These are phyloP conservation scores for Boletus subcaerulescens DNA, from an alignment of 768 basidiomycete species.

Conservation along the genomic window DNA sequence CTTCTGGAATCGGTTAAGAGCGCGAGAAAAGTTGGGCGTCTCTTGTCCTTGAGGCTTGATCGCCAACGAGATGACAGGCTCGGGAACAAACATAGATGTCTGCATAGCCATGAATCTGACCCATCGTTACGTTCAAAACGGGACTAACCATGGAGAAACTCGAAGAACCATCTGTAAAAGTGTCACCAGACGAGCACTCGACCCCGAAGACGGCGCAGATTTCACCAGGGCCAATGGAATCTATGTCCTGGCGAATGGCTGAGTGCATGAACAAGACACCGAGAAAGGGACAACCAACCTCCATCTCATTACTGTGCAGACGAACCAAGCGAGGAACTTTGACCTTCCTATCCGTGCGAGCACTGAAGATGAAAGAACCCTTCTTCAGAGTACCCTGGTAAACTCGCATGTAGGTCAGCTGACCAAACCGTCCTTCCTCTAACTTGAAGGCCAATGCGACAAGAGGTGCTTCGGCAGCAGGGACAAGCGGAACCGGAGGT, in stretches of 20 bases:
- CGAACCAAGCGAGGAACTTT: slow-evolving; percentile 94
- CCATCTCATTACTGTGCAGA: slow-evolving; percentile 99
- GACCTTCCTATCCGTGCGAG: slow-evolving; percentile 92
- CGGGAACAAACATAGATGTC: slow-evolving; percentile 99
- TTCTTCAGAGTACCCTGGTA: slow-evolving; percentile 94
- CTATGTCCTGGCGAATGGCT: slow-evolving; percentile 66
- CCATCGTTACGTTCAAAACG: background rate
- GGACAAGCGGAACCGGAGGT: slow-evolving; percentile 70
- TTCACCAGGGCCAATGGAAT: slow-evolving; percentile 92
- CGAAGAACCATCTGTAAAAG: slow-evolving; percentile 91
- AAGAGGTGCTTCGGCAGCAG: slow-evolving; percentile 82
- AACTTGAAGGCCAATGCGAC: slow-evolving; percentile 97
- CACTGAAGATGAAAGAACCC: slow-evolving; percentile 83
- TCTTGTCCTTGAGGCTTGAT: slow-evolving; percentile 91
- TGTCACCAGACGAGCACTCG: slow-evolving; percentile 96
- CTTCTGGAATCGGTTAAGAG: slow-evolving; percentile 95
- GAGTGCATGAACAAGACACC: background rate
- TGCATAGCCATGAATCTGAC: slow-evolving; percentile 29
- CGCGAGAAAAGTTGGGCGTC: slow-evolving; percentile 94
- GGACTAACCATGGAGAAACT: slow-evolving; percentile 84
- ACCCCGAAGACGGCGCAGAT: slow-evolving; percentile 99
- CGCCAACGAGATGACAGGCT: slow-evolving; percentile 95
- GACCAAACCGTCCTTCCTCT: slow-evolving; percentile 95
- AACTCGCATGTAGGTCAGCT: slow-evolving; percentile 96
- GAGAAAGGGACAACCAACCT: slow-evolving; percentile 47